A percentile compares a stretch with the other conserved stretches of the same genome.
Evolutionary conservation across 2,329 filamentous ascomycete genomes (phyloP).

Genomic region (Aaosphaeria arxii): DNA sequence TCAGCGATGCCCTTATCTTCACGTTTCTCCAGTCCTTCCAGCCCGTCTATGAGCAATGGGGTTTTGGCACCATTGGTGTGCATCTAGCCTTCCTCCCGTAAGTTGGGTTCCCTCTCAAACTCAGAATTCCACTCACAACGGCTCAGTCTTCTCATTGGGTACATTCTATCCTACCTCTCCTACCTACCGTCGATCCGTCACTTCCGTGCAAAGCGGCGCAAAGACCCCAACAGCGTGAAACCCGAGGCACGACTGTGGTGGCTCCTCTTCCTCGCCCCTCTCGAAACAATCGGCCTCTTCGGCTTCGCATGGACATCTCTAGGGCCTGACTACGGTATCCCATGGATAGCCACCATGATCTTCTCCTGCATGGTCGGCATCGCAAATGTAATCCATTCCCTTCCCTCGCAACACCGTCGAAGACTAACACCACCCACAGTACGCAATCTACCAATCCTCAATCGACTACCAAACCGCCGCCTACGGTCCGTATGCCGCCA

Average conservation of each 20-base stretch:
- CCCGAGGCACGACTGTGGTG: conserved; percentile 66
- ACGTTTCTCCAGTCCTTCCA: conserved; percentile 70
- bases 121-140: neutral
- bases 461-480: conserved; percentile 76
- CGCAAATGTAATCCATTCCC: conserved; percentile 54
- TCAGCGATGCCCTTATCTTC: conserved; percentile 72
- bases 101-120: conserved; percentile 1
- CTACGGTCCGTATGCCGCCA: conserved; percentile 70
- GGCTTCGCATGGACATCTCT: conserved; percentile 68
- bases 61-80: conserved; percentile 55
- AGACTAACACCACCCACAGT: conserved; percentile 27
- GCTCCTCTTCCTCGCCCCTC: conserved; percentile 61
- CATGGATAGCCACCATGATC: conserved; percentile 67
- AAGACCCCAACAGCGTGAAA: conserved; percentile 47
- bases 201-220: conserved; percentile 46
- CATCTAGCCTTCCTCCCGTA: conserved; percentile 61
- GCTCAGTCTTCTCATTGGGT: conserved; percentile 59
- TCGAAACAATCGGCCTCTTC: conserved; percentile 65
- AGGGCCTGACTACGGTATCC: conserved; percentile 53
- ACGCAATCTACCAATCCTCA: conserved; percentile 71
- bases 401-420: neutral
- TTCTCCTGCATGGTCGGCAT: conserved; percentile 67
- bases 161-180: conserved; percentile 58
- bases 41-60: conserved; percentile 66
- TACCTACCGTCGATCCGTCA: conserved; percentile 59